Conservation (phyloP, 1,139 yeast genomes). For the Candida buenavistaensis region DNA sequence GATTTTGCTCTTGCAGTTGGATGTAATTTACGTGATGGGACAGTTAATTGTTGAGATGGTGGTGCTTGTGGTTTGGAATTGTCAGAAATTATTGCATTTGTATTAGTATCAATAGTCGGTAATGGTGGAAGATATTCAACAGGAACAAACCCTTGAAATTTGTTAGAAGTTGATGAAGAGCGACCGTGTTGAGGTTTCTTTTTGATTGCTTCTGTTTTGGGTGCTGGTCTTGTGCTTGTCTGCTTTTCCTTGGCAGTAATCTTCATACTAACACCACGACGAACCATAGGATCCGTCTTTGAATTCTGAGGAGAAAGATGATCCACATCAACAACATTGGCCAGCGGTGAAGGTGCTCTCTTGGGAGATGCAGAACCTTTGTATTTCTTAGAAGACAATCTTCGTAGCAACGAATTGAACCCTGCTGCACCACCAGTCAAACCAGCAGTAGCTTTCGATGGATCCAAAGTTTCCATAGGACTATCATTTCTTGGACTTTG, state of each 20-base stretch:
- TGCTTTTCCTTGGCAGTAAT: conserved; percentile 58
- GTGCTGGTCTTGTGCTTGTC: conserved; percentile 20
- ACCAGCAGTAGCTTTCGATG: conserved; percentile 24
- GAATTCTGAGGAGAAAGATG: conserved; percentile 14
- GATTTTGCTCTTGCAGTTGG: conserved; percentile 91
- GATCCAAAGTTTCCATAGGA: conserved; percentile 35
- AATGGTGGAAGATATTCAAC: conserved; percentile 52
- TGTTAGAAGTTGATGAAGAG: conserved; percentile 24
- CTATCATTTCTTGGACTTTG: conserved; percentile 32
- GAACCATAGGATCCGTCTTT: conserved; percentile 49
- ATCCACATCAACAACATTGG: conserved; percentile 8
- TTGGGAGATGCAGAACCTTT: conserved; percentile 21
- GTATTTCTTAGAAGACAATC: conserved; percentile 38
- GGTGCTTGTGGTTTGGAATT: conserved; percentile 6
- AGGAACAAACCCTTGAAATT: conserved; percentile 45
- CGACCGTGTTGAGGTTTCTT: conserved; percentile 23
- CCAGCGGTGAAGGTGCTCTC: conserved; percentile 12
- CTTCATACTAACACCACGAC: conserved; percentile 64
- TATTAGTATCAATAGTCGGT: conserved; percentile 39
- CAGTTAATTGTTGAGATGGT: conserved; percentile 1
- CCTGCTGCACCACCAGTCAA: conserved; percentile 29
- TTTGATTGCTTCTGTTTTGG: conserved; percentile 10
- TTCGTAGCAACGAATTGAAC: conserved; percentile 39
- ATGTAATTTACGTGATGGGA: conserved; percentile 40
- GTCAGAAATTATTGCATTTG: conserved; percentile 23